These are phyloP conservation scores for Acrodontium crateriforme DNA, from an alignment of 2,329 filamentous ascomycete species.

Conservation along the genomic window DNA sequence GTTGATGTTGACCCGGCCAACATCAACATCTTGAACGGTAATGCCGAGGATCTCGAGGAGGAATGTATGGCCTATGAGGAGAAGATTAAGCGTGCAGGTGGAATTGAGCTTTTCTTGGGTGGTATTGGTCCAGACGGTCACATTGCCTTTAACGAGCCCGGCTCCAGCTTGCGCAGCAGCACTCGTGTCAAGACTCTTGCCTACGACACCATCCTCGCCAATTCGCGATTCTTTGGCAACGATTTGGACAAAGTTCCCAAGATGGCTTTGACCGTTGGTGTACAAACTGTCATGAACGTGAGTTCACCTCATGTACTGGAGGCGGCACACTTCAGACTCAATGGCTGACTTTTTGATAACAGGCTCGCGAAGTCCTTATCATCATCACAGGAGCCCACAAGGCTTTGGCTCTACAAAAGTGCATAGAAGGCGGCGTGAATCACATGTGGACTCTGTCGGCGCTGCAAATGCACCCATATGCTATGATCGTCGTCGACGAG, in stretches of 20 bases:
- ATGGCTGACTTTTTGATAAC: neutral
- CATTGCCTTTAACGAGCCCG: conserved; percentile 84
- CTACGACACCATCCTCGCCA: conserved; percentile 75
- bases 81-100: conserved; percentile 58
- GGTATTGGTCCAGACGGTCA: conserved; percentile 79
- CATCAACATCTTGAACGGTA: conserved; percentile 74
- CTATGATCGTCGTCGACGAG: conserved; percentile 72
- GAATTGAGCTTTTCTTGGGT: conserved; percentile 74
- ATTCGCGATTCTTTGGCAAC: conserved; percentile 70
- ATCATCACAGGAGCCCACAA: conserved; percentile 75
- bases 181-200: conserved; percentile 78
- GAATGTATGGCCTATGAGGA: conserved; percentile 72
- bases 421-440: conserved; percentile 69
- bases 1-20: conserved; percentile 70
- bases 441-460: conserved; percentile 85
- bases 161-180: conserved; percentile 60
- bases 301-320: conserved; percentile 8
- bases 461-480: conserved; percentile 66
- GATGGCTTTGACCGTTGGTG: conserved; percentile 73
- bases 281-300: conserved; percentile 65
- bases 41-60: conserved; percentile 57
- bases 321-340: neutral
- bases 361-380: conserved; percentile 64
- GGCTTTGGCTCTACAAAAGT: conserved; percentile 62
- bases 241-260: conserved; percentile 61